A percentile compares a stretch with the other conserved stretches of the same genome.
phyloP scores from a whole-genome alignment of 768 basidiomycete genomes.

The Termitomyces bulborhizus region DNA sequence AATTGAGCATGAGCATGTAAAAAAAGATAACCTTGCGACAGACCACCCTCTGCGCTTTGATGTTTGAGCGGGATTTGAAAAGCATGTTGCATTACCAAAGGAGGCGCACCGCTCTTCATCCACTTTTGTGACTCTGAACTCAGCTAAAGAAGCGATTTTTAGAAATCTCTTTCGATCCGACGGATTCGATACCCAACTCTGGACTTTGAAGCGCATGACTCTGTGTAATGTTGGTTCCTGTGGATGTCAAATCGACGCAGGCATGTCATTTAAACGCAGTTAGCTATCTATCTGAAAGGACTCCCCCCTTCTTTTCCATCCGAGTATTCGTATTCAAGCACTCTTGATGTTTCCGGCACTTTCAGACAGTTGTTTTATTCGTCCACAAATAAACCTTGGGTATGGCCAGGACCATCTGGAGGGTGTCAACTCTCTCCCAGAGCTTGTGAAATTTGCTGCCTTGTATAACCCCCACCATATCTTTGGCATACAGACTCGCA shows the following conservation, averaged over 20 bases:
- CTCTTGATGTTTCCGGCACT: conserved; percentile 15
- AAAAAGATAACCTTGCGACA: too few species aligned
- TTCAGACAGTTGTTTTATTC: conserved; percentile 24
- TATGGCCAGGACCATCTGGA: conserved; percentile 19
- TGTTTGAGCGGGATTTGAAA: not conserved
- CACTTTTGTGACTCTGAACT: not conserved
- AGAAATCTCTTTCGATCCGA: not conserved
- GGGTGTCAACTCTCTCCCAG: conserved; percentile 29
- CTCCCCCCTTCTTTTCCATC: not conserved
- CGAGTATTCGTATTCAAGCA: not conserved
- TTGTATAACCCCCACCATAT: conserved; percentile 27
- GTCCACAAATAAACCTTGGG: conserved; percentile 29
- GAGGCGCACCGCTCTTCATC: not conserved
- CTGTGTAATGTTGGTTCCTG: not conserved
- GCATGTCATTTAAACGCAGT: conserved; percentile 13
- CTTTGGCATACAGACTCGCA: conserved; percentile 27
- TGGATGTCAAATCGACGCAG: not conserved
- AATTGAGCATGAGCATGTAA: too few species aligned
- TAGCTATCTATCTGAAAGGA: not conserved
- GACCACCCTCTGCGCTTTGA: too few species aligned
- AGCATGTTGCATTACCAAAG: not conserved
- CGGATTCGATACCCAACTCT: not conserved
- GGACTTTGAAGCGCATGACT: not conserved
- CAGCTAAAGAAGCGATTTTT: not conserved
- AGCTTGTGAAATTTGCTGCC: conserved; percentile 31